Base-by-base conservation (phyloP, 805 yeast species). In the Lipomyces sp. region DNA sequence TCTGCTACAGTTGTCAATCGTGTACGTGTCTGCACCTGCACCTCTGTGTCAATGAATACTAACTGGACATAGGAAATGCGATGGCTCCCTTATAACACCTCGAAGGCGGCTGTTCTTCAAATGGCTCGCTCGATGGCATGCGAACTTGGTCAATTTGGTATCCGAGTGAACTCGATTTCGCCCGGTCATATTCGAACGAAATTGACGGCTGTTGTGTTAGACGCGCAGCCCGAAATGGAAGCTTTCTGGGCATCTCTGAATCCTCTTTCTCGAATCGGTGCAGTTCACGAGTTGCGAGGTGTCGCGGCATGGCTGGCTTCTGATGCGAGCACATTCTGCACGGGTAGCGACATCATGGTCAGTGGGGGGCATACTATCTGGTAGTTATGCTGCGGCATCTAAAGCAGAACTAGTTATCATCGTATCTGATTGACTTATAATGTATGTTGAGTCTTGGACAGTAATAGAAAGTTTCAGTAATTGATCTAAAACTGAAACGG, bases 1-100 rank as follows among this genome's bases (percentile, higher is more conserved):
- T 80, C 87, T 18, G 91, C 82, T 3, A 82, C 78, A 65, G 80
- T 85, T 58, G 84, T 77, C 57, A 86, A 85, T 63, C 77, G 81
- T 50, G 91, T 89, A 22, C 84, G 83, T 62, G 71, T 75, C 58
- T 87, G 3, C 83, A 64, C 78, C 86, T 4, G 79, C 24, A 6
- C 13, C 29, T 21, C 22, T 14, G 14, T 7, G n/a, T 16, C 28
- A 31, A 43, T 21, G 13, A 23, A 14, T 21, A 23, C 32, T 24
- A n/a, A 14, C 16, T 24, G 13, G 19, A 2, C 16, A 2, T n/a
- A 47, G 51, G 56, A 52, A 14, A 52, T 52, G 56, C 76, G 76
- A 5, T 51, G 55, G 55, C 29, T 45, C 2, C 32, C 81, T 7
- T 83, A 83, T 67, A 83, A 83, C 61, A 80, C 82, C 10, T 80